phyloP scores from a whole-genome alignment of 2,329 filamentous ascomycete genomes.

The Ophiocordyceps unilateralis region DNA sequence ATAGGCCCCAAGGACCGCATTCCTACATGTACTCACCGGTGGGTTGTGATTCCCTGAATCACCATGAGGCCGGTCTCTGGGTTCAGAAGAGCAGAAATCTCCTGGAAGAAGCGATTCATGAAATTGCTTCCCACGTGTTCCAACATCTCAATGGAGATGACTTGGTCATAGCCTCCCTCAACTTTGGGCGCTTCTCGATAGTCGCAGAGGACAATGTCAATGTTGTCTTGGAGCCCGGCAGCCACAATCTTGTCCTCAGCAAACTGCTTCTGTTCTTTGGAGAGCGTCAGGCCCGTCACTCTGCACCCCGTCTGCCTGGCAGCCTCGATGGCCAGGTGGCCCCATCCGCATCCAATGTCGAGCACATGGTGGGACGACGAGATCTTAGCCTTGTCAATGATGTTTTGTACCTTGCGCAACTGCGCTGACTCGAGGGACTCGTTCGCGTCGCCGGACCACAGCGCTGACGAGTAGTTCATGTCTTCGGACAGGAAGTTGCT shows the following conservation, averaged over 20 bases:
- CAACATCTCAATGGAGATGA: conserved; percentile 61
- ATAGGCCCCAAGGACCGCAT: no score
- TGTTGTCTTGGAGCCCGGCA: conserved; percentile 40
- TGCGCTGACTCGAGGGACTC: conserved; percentile 50
- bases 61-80: conserved; percentile 45
- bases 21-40: background rate
- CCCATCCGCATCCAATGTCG: conserved; percentile 63
- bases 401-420: conserved; percentile 46
- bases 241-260: conserved; percentile 46
- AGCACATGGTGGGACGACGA: conserved; percentile 48
- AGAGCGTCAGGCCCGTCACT: conserved; percentile 51
- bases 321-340: conserved; percentile 52
- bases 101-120: conserved; percentile 47
- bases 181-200: conserved; percentile 44
- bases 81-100: conserved; percentile 45
- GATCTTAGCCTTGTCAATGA: conserved; percentile 46
- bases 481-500: conserved; percentile 3
- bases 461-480: conserved; percentile 5
- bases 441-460: conserved; percentile 7
- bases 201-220: conserved; percentile 48
- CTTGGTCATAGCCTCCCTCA: conserved; percentile 42
- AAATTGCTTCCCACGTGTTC: conserved; percentile 55
- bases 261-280: conserved; percentile 48
- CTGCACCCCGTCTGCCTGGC: conserved; percentile 46
- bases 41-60: conserved; percentile 59